Evolutionary conservation across 257 asterid species (phyloP).

Genomic region (Gentiana dahurica): DNA sequence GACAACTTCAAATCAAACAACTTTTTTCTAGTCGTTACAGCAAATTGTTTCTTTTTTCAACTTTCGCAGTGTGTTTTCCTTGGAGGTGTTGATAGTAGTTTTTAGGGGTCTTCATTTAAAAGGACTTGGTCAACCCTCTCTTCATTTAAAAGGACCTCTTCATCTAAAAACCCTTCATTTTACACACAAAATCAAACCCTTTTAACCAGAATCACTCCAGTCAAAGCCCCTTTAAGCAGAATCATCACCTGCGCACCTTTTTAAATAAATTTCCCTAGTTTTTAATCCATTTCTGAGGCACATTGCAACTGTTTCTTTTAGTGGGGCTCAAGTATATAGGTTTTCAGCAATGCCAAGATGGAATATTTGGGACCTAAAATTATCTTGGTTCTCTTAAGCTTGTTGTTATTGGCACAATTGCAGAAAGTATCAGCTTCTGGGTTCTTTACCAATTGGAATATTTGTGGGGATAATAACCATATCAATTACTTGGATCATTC

Average conservation of each 20-base stretch:
- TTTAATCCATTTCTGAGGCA: constrained; percentile 15
- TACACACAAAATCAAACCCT: no score
- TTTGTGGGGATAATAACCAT: constrained; percentile 41
- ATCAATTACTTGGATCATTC: constrained; percentile 32
- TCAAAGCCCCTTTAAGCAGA: no score
- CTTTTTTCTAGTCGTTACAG: background rate
- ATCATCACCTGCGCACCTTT: no score
- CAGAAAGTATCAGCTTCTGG: constrained; percentile 33
- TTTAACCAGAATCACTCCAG: no score
- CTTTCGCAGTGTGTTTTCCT: background rate
- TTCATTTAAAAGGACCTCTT: no score
- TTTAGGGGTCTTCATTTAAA: no score
- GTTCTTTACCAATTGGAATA: constrained; percentile 22
- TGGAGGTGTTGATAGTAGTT: constrained; percentile 10
- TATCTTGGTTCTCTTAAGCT: constrained; percentile 22
- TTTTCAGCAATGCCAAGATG: constrained; percentile 29
- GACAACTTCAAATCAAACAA: background rate
- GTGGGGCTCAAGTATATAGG: constrained; percentile 10
- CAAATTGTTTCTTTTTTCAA: background rate
- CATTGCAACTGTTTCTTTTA: constrained; percentile 19
- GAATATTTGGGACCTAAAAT: constrained; percentile 29
- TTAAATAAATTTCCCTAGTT: no score
- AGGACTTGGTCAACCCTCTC: no score
- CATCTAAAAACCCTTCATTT: no score
- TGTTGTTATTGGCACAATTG: constrained; percentile 36